Base-by-base conservation (phyloP, 2,329 filamentous ascomycete genomes). In the Sporothrix inflata region DNA sequence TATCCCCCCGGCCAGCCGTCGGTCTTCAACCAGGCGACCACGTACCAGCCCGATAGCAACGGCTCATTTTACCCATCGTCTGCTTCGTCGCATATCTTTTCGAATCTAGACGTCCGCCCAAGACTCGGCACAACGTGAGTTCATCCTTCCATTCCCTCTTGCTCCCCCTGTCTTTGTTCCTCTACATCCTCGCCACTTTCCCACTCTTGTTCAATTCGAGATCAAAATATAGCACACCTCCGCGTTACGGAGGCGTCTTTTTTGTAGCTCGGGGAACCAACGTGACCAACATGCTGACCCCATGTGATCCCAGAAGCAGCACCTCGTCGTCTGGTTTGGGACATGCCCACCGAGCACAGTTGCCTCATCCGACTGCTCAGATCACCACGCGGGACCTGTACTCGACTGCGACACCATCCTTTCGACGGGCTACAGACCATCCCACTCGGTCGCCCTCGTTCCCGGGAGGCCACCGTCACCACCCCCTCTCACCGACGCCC, bases 91-190 rank as follows among this genome's bases (percentile, higher is more conserved):
- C 77, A 77, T 75, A 78, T 86, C 76, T 86, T 85, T 76, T 79
- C 85, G 63, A 80, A 80, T 76, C 81, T 88, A 74, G 86, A 88
- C 81, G 81, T 85, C 77, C 85, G 87, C 79, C 81, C 85, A 77
- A 85, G 86, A 77, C 81, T 88, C 77, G 84, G 82, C 78, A 85
- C 86, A 76, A 87, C 83, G 87, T 89, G 85, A 76, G 86, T 86
- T 72, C 75, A 77, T 77, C 74, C 73, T 73, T 19, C 30, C 8
- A 30, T 21, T 4, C 5, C 30, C 19, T 11, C 8, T 6, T 6
- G 24, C 34, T 38, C 9, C 21, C 60, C 38, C 21, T 63, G 38
- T 11, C 38, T 21, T 19, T 7, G 19, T 67, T 73, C 70, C 53
- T 74, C 73, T 72, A 38, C 61, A 63, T 45, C 19, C 12, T 34